phyloP scores from a whole-genome alignment of 176 grass and related monocot genomes.

The Poa annua region DNA sequence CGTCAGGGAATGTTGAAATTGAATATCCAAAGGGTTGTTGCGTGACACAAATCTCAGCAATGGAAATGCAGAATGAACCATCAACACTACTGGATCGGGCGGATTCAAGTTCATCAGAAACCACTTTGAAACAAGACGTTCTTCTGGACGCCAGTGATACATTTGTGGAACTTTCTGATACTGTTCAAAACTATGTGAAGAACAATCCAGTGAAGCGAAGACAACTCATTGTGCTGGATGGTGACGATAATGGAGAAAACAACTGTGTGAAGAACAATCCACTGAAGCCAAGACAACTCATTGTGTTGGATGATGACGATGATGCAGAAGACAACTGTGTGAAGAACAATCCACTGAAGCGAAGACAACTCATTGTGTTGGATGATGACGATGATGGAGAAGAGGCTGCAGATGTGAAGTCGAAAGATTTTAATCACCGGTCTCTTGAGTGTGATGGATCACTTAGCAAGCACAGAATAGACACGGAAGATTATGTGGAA shows the following conservation, averaged over 20 bases:
- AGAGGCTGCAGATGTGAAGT: conserved; percentile 20
- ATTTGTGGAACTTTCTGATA: conserved; percentile 12
- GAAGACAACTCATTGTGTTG: conserved; percentile 3
- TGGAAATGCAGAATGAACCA: conserved; percentile 20
- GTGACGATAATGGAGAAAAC: conserved; percentile 3
- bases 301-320: background rate
- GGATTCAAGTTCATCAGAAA: background rate
- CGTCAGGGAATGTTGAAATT: background rate
- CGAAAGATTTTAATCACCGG: conserved; percentile 5
- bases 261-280: conserved; percentile 30
- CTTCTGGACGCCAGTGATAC: background rate
- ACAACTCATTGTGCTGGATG: conserved; percentile 2
- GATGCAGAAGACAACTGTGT: background rate
- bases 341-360: conserved; percentile 29
- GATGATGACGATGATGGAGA: conserved; percentile 18
- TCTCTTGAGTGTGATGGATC: conserved; percentile 28
- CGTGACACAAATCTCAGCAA: background rate
- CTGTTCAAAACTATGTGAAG: conserved; percentile 18
- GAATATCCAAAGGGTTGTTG: background rate
- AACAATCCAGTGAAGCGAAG: conserved; percentile 25
- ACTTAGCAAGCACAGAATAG: background rate
- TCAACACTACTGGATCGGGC: conserved; percentile 11
- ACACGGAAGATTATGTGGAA: conserved; percentile 4
- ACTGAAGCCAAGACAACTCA: conserved; percentile 28
- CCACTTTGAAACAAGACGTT: background rate